These are phyloP conservation scores for Colletotrichum spinosum DNA, from an alignment of 2,329 filamentous ascomycete species.

Conservation along the genomic window DNA sequence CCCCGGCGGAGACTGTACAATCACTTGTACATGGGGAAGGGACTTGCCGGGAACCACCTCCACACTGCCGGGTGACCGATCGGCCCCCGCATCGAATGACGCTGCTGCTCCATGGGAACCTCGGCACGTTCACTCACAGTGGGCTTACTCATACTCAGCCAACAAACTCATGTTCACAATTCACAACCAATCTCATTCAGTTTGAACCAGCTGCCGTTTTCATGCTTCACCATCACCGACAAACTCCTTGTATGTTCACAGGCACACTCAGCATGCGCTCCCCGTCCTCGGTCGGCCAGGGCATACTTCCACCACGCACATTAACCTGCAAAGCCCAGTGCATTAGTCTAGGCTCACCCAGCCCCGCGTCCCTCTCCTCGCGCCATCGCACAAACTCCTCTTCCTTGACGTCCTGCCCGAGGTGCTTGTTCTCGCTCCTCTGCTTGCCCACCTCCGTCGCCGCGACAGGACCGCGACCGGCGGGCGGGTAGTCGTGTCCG, in stretches of 20 bases:
- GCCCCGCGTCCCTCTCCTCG: conserved; percentile 53
- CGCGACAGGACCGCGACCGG: conserved; percentile 46
- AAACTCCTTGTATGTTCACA: conserved; percentile 52
- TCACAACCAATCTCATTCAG: background rate
- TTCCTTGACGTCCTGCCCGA: conserved; percentile 54
- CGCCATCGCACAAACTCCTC: conserved; percentile 59
- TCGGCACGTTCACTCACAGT: conserved; percentile 20
- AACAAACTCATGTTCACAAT: background rate
- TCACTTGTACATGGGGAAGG: conserved; percentile 9
- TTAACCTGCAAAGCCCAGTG: conserved; percentile 66
- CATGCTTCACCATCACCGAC: conserved; percentile 57
- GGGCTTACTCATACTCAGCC: background rate
- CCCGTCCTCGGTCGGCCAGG: conserved; percentile 45
- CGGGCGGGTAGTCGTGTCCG: conserved; percentile 65
- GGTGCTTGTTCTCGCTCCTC: conserved; percentile 58
- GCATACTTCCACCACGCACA: conserved; percentile 60
- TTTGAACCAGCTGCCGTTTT: background rate
- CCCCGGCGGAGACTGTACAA: conserved; percentile 16
- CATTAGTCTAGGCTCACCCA: conserved; percentile 59
- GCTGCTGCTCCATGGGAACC: conserved; percentile 26
- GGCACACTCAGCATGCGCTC: conserved; percentile 52
- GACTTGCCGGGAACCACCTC: conserved; percentile 23
- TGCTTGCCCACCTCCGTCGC: conserved; percentile 61
- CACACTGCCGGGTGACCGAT: conserved; percentile 16
- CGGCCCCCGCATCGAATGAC: conserved; percentile 28